Percentiles rank a stretch among this genome's conserved stretches.
Evolutionary conservation across 441 rosid species (phyloP).

Genomic region (Eutrema salsugineum): DNA sequence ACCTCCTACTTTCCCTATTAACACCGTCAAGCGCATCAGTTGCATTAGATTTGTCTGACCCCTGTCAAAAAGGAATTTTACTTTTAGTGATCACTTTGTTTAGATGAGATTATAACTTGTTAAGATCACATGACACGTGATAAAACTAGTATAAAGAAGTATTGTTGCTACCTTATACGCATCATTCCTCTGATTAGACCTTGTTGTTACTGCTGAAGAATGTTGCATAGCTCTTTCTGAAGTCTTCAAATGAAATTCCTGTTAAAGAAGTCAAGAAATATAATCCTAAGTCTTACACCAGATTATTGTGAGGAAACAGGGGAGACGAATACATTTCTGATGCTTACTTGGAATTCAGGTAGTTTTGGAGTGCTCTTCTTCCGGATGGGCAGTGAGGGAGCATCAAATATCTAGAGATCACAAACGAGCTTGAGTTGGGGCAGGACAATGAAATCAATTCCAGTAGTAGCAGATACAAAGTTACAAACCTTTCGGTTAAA

Average conservation of each 20-base stretch:
- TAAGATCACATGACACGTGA: background rate
- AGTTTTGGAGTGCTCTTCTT: constrained; percentile 70
- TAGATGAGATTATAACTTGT: background rate
- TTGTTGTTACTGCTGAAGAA: constrained; percentile 47
- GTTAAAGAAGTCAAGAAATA: constrained; percentile 21
- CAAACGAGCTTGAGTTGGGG: constrained; percentile 15
- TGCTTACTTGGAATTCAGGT: constrained; percentile 78
- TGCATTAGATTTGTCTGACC: constrained; percentile 34
- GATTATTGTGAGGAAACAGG: background rate
- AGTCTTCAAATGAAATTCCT: constrained; percentile 91
- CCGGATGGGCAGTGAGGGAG: constrained; percentile 68
- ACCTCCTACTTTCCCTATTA: constrained; percentile 56
- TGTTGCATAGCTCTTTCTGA: constrained; percentile 83
- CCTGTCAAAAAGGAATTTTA: constrained; percentile 39
- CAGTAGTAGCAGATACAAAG: constrained; percentile 27
- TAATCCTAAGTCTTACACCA: background rate
- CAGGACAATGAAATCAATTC: background rate
- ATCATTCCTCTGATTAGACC: constrained; percentile 36
- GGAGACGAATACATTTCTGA: background rate
- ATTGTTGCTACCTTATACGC: constrained; percentile 46
- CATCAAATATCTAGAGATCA: constrained; percentile 70
- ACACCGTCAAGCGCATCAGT: constrained; percentile 35
- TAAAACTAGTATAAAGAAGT: background rate
- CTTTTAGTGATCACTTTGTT: constrained; percentile 1
- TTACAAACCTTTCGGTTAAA: constrained; percentile 81